Base-by-base conservation (phyloP, 2,329 filamentous ascomycete species). In the Cladobotryum mycophilum region DNA sequence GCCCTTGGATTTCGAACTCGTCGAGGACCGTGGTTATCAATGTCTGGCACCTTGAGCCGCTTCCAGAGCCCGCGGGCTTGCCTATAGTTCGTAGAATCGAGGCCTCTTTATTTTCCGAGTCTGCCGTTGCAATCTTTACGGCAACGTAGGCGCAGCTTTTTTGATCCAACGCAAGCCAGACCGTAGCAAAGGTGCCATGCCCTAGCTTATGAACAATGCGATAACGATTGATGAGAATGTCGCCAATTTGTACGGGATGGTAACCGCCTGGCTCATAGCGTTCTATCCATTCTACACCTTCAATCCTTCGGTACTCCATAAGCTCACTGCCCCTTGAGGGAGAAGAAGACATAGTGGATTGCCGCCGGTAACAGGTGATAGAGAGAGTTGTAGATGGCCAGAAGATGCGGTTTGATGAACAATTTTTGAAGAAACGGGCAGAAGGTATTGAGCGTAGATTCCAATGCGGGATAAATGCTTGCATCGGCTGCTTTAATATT, bases 211-310 rank as follows among this genome's bases (percentile, higher is more conserved):
- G 58, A 2, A 63, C 56, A 22, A 64, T 47, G 2, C 49, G 46
- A 51, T 65, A 65, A 30, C 61, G 60, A 3, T 49, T 45, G 12
- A 56, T 43, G 55, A 75, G 66, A 4, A 46, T 56, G 33, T 73
- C 65, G n/a, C 64, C 67, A 13, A 73, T 62, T 13, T 58, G 55
- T 11, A 70, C 58, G 4, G 71, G 69, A 47, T 73, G 67, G 53
- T 68, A 73, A 11, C 68, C 69, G 4, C 68, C 67, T 2, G 56
- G 57, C 8, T 52, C 45, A 52, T 73, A 73, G 42, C 59, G 13
- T 12, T 56, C 48, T 1, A 59, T 53, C 5, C 17, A 49, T 38
- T 64, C 62, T 12, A 61, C 64, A n/a, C 55, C 57, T 20, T 60
- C 50, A 1, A 64, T 57, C 22, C 22, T n/a, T n/a, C n/a, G n/a